Base-by-base conservation (phyloP, 176 grass and related monocot species). In the Oryza coarctata region DNA sequence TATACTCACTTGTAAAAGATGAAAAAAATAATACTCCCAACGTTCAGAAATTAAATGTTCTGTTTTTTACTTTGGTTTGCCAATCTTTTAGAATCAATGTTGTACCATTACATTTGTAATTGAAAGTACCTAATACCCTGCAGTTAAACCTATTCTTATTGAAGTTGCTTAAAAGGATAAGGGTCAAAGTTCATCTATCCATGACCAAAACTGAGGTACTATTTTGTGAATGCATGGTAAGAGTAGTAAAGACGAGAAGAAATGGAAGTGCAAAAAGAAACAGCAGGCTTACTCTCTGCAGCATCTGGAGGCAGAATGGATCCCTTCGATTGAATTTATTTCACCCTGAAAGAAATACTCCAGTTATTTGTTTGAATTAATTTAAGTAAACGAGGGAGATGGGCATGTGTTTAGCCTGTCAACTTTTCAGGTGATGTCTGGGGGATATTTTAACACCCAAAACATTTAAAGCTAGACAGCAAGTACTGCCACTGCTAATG, bases 221-320 rank as follows among this genome's bases (percentile, higher is more conserved):
- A 17, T 5, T 47, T 47, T 47, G 0, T 47, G 3, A 47, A 47
- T 6, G 38, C 38, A 39, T 39, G 44, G 14, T 47, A 14, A 18
- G 23, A 40, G 12, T 12, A 27, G 8, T 26, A 30, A n/a, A 17
- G 9, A 10, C 0, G 3, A 40, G 41, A 74, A 20, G 29, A 47
- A 65, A 14, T n/a, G 47, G 27, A 14, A 70, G 55, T 23, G 25
- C 52, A 55, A 40, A 80, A 34, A 79, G 31, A 31, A 6, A 74
- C 25, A 27, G 28, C n/a, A 57, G 38, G 33, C 92, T 86, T 91
- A 94, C 92, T 97, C 88, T 87, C 89, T 89, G 89, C 94, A 97
- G 61, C 91, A 93, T 86, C 74, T 89, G 41, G 94, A 93, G 80
- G 91, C 86, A 87, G 88, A 45, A 38, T 82, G 83, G 43, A 75